These are phyloP conservation scores for Acanthochlamys bracteata DNA, from an alignment of 106 monocot genomes.

Conservation along the genomic window DNA sequence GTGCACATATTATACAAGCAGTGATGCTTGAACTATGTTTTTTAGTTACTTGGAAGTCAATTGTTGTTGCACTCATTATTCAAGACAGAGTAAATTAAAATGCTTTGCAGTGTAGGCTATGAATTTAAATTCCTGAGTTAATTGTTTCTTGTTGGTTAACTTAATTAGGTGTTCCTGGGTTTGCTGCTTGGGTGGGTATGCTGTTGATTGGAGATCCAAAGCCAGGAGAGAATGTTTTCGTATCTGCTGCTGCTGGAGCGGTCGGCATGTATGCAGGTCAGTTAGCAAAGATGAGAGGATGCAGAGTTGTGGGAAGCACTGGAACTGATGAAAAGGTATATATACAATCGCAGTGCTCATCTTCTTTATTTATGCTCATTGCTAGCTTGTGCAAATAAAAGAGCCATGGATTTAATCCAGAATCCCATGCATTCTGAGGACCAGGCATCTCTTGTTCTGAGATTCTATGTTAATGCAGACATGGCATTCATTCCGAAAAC, in stretches of 20 bases:
- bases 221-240: constrained; percentile 21
- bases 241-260: constrained; percentile 28
- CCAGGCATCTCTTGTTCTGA: too few relatives aligned
- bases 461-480: too few relatives aligned
- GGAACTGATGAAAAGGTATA: constrained; percentile 18
- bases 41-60: too few relatives aligned
- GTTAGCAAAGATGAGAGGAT: constrained; percentile 27
- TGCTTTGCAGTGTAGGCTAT: neutral
- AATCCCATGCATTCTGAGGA: too few relatives aligned
- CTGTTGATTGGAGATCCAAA: constrained; percentile 4
- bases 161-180: neutral
- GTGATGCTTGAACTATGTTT: neutral
- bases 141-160: neutral
- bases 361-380: neutral
- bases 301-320: constrained; percentile 23
- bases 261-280: constrained; percentile 28
- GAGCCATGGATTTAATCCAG: too few relatives aligned
- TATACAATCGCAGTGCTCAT: too few relatives aligned
- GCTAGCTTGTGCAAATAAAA: too few relatives aligned
- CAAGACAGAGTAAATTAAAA: neutral
- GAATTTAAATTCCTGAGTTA: neutral
- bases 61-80: neutral
- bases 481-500: too few relatives aligned
- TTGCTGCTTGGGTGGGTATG: neutral
- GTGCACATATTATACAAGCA: too few relatives aligned